phyloP scores from a whole-genome alignment of 176 grass and related monocot species.

The Triticum turgidum region DNA sequence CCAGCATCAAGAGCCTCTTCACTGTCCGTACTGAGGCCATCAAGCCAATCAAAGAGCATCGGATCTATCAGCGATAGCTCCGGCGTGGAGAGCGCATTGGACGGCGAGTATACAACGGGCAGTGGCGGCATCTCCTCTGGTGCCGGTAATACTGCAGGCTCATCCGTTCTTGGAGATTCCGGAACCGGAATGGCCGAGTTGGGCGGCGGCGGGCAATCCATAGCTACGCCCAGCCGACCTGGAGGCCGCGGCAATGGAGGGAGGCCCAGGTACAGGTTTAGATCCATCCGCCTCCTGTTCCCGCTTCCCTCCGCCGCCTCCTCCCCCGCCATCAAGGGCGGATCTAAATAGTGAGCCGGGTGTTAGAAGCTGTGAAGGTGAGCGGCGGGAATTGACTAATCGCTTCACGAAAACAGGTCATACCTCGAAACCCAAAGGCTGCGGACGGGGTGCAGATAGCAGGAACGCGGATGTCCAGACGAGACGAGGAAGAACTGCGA shows the following conservation, averaged over 20 bases:
- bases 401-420: no score
- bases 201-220: not conserved
- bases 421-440: no score
- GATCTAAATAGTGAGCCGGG: not conserved
- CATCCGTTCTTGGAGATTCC: not conserved
- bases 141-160: not conserved
- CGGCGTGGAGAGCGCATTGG: constrained; percentile 46
- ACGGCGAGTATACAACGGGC: constrained; percentile 32
- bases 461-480: no score
- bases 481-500: no score
- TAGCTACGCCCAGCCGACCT: constrained; percentile 20
- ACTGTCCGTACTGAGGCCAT: constrained; percentile 4
- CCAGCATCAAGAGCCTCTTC: constrained; percentile 27
- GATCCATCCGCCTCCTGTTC: constrained; percentile 50
- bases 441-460: no score
- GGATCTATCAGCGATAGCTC: constrained; percentile 38
- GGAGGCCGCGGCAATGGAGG: constrained; percentile 43
- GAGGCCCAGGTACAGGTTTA: constrained; percentile 65
- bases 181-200: not conserved
- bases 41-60: constrained; percentile 20
- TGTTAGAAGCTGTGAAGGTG: no score
- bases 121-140: not conserved
- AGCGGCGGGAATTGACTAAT: no score
- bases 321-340: constrained; percentile 23
- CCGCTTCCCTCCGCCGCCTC: constrained; percentile 25